phyloP scores from a whole-genome alignment of 352 stramenopile genomes.

The Phytophthora tubulina region DNA sequence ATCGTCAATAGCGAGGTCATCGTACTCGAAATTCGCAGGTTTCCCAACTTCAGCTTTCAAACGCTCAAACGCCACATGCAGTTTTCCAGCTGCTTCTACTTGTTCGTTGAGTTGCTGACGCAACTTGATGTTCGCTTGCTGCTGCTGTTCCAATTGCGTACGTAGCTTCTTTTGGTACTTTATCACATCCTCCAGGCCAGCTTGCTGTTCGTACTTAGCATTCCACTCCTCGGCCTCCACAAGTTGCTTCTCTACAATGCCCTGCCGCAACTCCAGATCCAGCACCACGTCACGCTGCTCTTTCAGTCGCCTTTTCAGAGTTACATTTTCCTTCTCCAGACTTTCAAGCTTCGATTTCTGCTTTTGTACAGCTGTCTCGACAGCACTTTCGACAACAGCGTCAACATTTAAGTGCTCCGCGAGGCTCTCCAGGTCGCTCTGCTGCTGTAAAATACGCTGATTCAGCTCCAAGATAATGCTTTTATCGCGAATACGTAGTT shows the following conservation, averaged over 20 bases:
- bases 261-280: slow-evolving; percentile 66
- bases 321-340: slow-evolving; percentile 47
- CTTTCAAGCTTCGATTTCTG: slow-evolving; percentile 42
- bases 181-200: slow-evolving; percentile 79
- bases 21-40: slow-evolving; percentile 60
- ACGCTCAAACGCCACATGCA: slow-evolving; percentile 65
- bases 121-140: slow-evolving; percentile 65
- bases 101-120: slow-evolving; percentile 70
- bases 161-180: slow-evolving; percentile 79
- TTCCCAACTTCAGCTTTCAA: slow-evolving; percentile 69
- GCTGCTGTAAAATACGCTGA: slow-evolving; percentile 63
- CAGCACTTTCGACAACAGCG: slow-evolving; percentile 40
- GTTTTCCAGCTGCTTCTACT: slow-evolving; percentile 63
- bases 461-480: slow-evolving; percentile 67
- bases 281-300: slow-evolving; percentile 59
- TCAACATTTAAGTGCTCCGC: slow-evolving; percentile 63
- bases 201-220: slow-evolving; percentile 69
- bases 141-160: slow-evolving; percentile 67
- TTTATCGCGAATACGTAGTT: slow-evolving; percentile 73
- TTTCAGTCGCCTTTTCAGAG: slow-evolving; percentile 55
- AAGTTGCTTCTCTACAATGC: slow-evolving; percentile 68
- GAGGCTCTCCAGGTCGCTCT: slow-evolving; percentile 68
- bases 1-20: slow-evolving; percentile 63
- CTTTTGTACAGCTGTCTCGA: slow-evolving; percentile 46
- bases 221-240: slow-evolving; percentile 72